Base-by-base conservation (phyloP, 2,329 filamentous ascomycete genomes). In the Fusarium brachygibbosum region DNA sequence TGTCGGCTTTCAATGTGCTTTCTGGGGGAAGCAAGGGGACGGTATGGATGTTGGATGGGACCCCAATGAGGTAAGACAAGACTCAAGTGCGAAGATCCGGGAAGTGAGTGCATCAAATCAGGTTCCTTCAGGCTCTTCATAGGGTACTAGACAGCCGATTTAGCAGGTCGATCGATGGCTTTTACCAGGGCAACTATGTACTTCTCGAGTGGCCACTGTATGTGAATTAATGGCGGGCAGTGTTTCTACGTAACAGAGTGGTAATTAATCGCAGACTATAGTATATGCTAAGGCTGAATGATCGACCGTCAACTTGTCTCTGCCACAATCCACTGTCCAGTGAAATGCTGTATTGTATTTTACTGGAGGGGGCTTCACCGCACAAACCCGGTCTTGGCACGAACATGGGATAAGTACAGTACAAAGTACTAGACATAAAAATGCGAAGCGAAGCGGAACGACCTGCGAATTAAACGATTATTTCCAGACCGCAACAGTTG, bases 41-140 rank as follows among this genome's bases (percentile, higher is more conserved):
- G 21, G 23, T 45, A 67, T 59, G 42, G 23, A 25, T 25, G 23
- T 25, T 25, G 28, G 48, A 65, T 58, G 41, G 61, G 28, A 37
- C 48, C 63, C 49, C 35, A 70, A 70, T 70, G 67, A 70, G 67
- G 67, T 70, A 70, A 70, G 67, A 70, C 67, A 70, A 70, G 67
- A 68, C 67, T 41, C 46, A 17, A 48, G 40, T n/a, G 48, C 65
- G 63, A 70, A 58, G 68, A 70, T 70, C 63, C 50, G 48, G 66
- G 51, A 44, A 64, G 34, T 45, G 54, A 48, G 17, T 40, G 67
- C 50, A 58, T 67, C 46, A 61, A 51, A 68, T 52, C 44, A 64
- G 54, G 68, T 32, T 68, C 49, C 13, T 21, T 17, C 31, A 52
- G 37, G 50, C 62, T 45, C 23, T 45, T 59, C 48, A 48, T 63